Base-by-base conservation (phyloP, 345 rosid genomes). In the Eucalyptus marginata region DNA sequence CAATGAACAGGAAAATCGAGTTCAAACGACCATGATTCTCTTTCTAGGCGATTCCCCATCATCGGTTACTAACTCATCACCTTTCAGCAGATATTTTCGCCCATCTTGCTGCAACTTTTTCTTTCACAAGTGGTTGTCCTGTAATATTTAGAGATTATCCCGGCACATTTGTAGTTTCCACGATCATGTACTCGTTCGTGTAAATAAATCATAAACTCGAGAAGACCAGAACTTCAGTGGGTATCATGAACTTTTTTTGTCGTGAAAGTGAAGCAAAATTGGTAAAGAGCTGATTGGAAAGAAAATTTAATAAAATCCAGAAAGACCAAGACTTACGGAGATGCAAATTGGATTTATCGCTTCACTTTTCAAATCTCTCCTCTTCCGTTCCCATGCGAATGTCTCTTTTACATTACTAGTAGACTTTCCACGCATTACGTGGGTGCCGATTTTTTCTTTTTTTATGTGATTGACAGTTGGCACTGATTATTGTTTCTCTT, bases 381-480 rank as follows among this genome's bases (percentile, higher is more conserved):
- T 36, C 40, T 36, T 36, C 40, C 40, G 7, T 50, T 15, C 49
- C 49, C 14, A 49, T 49, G 49, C 1, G 4, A 4, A 49, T 49
- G 49, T 49, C 49, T 49, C 12, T 49, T 49, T 4, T 4, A 3
- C 5, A 49, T 4, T 49, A 4, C 50, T 49, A 49, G 50, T 49
- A 49, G 1, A n/a, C 0, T 49, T 49, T 49, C 14, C 50, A 49
- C 14, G 5, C 50, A 2, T 49, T 49, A 49, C 51, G 1, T 49
- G 51, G 51, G 0, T 49, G 3, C 51, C 3, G 0, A 14, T 49
- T 40, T 40, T n/a, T 40, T 40, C 4, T 49, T 49, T 13, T 4
- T 13, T 5, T 49, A 3, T 14, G 17, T 49, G 17, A 49, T 52
- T 59, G 66, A 59, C 31, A 59, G 27, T 59, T 59, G 3, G 15